Percentiles rank a stretch among this genome's conserved stretches.
Evolutionary conservation across 2,329 filamentous ascomycete species (phyloP).

Genomic region (Nigrograna mackinnonii): DNA sequence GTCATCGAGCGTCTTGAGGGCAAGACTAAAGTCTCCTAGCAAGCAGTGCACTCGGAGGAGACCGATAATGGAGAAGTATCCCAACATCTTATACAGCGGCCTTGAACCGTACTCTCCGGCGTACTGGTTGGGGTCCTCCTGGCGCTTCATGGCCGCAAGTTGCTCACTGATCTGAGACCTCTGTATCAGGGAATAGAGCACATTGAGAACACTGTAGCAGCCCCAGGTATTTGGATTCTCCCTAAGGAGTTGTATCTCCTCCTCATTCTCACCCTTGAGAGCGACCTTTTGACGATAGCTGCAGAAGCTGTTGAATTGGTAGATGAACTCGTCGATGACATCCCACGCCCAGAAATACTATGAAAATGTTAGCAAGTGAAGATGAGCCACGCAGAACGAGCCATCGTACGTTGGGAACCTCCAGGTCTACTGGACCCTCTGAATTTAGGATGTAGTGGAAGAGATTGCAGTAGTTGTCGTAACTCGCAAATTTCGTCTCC

Average conservation of each 20-base stretch:
- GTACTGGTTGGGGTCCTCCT: constrained; percentile 84
- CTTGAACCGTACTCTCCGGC: constrained; percentile 95
- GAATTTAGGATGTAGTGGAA: constrained; percentile 99
- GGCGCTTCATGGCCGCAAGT: constrained; percentile 89
- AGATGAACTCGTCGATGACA: constrained; percentile 99
- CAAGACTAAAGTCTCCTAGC: constrained; percentile 95
- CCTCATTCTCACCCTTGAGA: constrained; percentile 79
- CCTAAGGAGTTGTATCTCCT: constrained; percentile 87
- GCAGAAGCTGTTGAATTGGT: constrained; percentile 99
- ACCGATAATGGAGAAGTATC: constrained; percentile 99
- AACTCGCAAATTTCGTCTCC: constrained; percentile 97
- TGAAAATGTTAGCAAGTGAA: constrained; percentile 15
- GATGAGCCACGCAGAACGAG: background rate
- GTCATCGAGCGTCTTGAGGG: constrained; percentile 97
- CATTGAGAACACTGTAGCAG: constrained; percentile 98
- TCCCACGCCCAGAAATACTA: constrained; percentile 99
- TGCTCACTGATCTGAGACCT: constrained; percentile 98
- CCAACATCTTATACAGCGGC: constrained; percentile 95
- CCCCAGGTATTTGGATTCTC: constrained; percentile 99
- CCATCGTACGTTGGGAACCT: constrained; percentile 83
- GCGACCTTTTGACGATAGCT: constrained; percentile 93
- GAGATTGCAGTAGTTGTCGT: constrained; percentile 98
- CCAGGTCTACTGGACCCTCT: constrained; percentile 95
- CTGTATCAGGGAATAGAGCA: constrained; percentile 98
- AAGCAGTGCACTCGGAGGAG: constrained; percentile 94